Evolutionary conservation across 2,329 filamentous ascomycete species (phyloP), one percentile per base, ranked within the genome.

Genomic region (Endoconidiophora laricicola): DNA sequence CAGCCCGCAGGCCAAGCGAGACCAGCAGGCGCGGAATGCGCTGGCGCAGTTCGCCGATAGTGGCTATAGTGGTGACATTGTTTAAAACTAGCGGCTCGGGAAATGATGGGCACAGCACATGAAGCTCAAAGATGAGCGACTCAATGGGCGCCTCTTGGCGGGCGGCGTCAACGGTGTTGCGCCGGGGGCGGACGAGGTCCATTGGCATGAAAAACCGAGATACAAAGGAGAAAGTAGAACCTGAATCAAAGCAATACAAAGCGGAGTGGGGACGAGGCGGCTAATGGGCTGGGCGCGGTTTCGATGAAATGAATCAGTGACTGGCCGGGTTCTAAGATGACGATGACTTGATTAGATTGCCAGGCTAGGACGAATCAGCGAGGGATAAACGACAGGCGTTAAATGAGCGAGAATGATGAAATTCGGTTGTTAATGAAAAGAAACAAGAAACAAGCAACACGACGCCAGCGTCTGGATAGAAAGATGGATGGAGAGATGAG

Each of bases 41-140:
- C 41, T 70, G 69, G 59, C 79, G 80, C 33, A 81, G 62, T 59
- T 77, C 65, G 50, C 68, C 69, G 44, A 80, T 65, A 0, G 74
- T 78, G 2, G 72, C 76, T 1, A 65, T 63, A 39, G 66, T 64
- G 12, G 71, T 64, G 9, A 79, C 60, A 20, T 63, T 60, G 22
- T 68, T 64, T 44, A 79, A 73, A 40, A 63, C 60, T 46, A 79
- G 59, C 14, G 71, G 71, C 18, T 67, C 65, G 47, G 66, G 69
- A 46, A 69, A 63, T 12, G 74, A 78, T 3, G 76, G 76, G 53
- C 76, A 80, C 39, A 80, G 59, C 52, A 81, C 65, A 54, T 76
- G 69, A 46, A 81, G 65, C 52, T 71, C 76, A 60, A 79, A 69
- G 36, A 64, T 63, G 48, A 66, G 63, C 55, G 61, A 57, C 14